A percentile compares a stretch with the other conserved stretches of the same genome.
Conservation (phyloP, 768 basidiomycete species). For the Boletus subparvulus region DNA sequence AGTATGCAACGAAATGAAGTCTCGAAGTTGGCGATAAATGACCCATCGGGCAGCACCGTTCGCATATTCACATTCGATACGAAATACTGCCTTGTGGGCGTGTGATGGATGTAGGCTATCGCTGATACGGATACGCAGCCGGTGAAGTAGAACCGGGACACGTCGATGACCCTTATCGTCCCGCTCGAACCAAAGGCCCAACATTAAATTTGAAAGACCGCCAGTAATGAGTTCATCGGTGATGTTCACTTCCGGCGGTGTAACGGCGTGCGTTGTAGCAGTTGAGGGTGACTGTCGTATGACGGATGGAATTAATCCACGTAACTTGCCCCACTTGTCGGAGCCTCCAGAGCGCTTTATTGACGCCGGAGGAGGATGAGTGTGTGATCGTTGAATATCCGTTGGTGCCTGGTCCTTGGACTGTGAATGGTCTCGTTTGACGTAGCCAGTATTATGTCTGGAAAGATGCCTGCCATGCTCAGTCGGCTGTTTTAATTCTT, state of each 20-base stretch:
- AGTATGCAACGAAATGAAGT: constrained; percentile 86
- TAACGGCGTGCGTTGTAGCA: constrained; percentile 45
- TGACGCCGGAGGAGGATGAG: constrained; percentile 28
- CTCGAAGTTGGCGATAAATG: constrained; percentile 88
- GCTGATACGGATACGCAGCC: constrained; percentile 79
- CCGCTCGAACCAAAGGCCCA: constrained; percentile 81
- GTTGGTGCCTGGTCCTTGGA: constrained; percentile 1
- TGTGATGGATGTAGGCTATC: constrained; percentile 84
- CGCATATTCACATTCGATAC: constrained; percentile 95
- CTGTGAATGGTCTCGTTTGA: constrained; percentile 5
- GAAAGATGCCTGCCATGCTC: constrained; percentile 26
- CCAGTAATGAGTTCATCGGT: constrained; percentile 81
- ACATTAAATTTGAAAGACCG: constrained; percentile 74
- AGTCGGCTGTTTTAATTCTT: constrained; percentile 20
- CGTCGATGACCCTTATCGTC: constrained; percentile 85
- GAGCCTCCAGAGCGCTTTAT: constrained; percentile 23
- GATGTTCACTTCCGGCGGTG: constrained; percentile 62
- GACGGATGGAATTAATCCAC: constrained; percentile 62
- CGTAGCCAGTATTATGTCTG: constrained; percentile 1
- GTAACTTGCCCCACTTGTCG: constrained; percentile 63
- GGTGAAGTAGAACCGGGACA: constrained; percentile 74
- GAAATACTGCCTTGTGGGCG: constrained; percentile 74
- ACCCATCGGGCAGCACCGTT: constrained; percentile 94
- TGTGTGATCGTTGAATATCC: constrained; percentile 22
- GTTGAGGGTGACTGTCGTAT: constrained; percentile 36